Conservation (phyloP, 2,329 filamentous ascomycete genomes). For the Blumeria graminis region DNA sequence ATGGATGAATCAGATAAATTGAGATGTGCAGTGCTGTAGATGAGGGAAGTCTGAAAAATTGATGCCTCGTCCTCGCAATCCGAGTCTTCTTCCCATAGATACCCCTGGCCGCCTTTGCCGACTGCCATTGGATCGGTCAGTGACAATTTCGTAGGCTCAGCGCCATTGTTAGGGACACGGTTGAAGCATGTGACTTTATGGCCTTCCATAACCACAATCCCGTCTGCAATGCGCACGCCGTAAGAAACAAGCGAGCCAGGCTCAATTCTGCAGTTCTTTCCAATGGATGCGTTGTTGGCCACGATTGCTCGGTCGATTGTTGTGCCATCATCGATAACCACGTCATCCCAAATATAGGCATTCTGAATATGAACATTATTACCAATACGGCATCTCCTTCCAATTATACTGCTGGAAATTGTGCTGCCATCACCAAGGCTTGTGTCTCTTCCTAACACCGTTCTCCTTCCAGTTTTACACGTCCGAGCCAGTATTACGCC, state of each 20-base stretch:
- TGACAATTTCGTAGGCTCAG: constrained; percentile 6
- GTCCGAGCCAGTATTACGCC: constrained; percentile 50
- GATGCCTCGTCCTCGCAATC: constrained; percentile 29
- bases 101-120: constrained; percentile 32
- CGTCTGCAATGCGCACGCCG: constrained; percentile 46
- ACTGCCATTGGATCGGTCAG: constrained; percentile 27
- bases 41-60: constrained; percentile 25
- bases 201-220: constrained; percentile 20
- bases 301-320: constrained; percentile 50
- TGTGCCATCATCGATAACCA: constrained; percentile 49
- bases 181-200: constrained; percentile 21
- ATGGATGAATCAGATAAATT: constrained; percentile 28
- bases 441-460: constrained; percentile 54
- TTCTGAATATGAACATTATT: constrained; percentile 56
- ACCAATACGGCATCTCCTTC: constrained; percentile 66
- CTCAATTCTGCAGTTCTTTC: constrained; percentile 43
- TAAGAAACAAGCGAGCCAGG: constrained; percentile 60
- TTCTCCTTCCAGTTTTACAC: constrained; percentile 41
- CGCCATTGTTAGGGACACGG: constrained; percentile 18
- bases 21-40: constrained; percentile 16
- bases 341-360: constrained; percentile 74
- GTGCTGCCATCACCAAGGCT: constrained; percentile 47
- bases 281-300: constrained; percentile 46
- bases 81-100: constrained; percentile 38
- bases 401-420: constrained; percentile 57